Evolutionary conservation across 768 basidiomycete species (phyloP), one percentile per base, ranked within the genome.

Genomic region (Amyloporia xantha): DNA sequence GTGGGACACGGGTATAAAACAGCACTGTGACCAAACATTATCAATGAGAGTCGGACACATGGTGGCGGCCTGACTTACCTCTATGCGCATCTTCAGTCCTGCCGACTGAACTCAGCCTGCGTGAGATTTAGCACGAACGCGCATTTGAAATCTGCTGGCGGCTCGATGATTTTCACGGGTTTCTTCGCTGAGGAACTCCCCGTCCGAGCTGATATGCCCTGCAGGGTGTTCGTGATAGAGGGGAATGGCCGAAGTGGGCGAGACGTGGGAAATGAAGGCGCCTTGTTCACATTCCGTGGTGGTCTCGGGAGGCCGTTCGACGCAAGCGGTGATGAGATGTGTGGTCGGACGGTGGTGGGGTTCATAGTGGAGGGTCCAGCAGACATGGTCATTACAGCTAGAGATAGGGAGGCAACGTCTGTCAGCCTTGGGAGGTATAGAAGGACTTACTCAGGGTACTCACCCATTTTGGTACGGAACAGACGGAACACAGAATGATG

Each of bases 181-280:
- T 78, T 77, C 43, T 71, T 72, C 48, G 59, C 66, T 47, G 59
- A 63, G 5, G 61, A 52, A 20, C 50, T 28, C 3, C 45, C 12
- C 9, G 48, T 9, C n/a, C 52, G 49, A 11, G 50, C 17, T 3
- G 52, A 25, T 7, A 41, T 5, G 37, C 37, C 35, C 47, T 24
- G 30, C n/a, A 45, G 4, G 37, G 53, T 2, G 57, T 70, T 68
- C 10, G 78, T 68, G 54, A 88, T 73, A 44, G 81, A 76, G 13
- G 85, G 73, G 64, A 91, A 91, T 25, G 90, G 90, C 23, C 90
- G 79, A 20, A 90, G 73, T 1, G 84, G 81, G 45, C 85, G 85
- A 28, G 89, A 91, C 1, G 76, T 67, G 4, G 83, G 78, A 62
- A 92, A 91, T 5, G 75, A 67, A 38, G 74, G 64, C 27, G 47